These are phyloP conservation scores for Aspergillus proliferans DNA, from an alignment of 2,329 filamentous ascomycete genomes.

Conservation along the genomic window DNA sequence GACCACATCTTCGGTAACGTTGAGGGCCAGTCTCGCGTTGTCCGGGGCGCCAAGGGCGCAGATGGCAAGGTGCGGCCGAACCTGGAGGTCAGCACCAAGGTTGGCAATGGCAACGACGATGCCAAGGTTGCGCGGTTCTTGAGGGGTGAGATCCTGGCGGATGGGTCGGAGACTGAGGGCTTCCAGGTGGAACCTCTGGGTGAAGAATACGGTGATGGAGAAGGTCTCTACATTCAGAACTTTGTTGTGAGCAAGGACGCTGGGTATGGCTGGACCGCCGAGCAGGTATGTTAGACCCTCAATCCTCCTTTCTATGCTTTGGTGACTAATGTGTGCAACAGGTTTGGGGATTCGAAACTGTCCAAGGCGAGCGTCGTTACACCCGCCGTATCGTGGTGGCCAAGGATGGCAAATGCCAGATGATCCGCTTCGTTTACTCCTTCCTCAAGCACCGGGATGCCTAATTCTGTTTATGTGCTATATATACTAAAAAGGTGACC, in stretches of 20 bases:
- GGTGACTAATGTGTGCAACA: slow-evolving; percentile 12
- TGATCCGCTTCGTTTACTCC: slow-evolving; percentile 38
- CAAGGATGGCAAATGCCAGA: slow-evolving; percentile 30
- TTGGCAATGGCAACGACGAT: slow-evolving; percentile 34
- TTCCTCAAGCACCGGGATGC: slow-evolving; percentile 12
- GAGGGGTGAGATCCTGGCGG: slow-evolving; percentile 38
- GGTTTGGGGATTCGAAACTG: slow-evolving; percentile 43
- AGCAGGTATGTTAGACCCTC: slow-evolving; percentile 38
- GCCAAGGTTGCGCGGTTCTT: slow-evolving; percentile 33
- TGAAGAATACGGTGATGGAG: slow-evolving; percentile 36
- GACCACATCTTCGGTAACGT: slow-evolving; percentile 78
- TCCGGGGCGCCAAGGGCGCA: slow-evolving; percentile 31
- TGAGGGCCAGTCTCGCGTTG: slow-evolving; percentile 53
- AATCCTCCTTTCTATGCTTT: background rate
- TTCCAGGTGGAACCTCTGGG: slow-evolving; percentile 54
- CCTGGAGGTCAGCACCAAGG: slow-evolving; percentile 32
- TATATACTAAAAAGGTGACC: too few relatives aligned
- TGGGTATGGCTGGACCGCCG: slow-evolving; percentile 46
- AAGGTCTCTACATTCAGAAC: slow-evolving; percentile 44
- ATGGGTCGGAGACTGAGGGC: slow-evolving; percentile 51
- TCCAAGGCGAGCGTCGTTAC: slow-evolving; percentile 37
- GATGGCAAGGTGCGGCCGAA: slow-evolving; percentile 33
- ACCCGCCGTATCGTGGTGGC: slow-evolving; percentile 38
- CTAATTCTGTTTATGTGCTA: background rate
- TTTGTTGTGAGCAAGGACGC: slow-evolving; percentile 43